Evolutionary conservation across 129 eudicot species (phyloP), one percentile per base, ranked within the genome.

Genomic region (Flaveria linearis): DNA sequence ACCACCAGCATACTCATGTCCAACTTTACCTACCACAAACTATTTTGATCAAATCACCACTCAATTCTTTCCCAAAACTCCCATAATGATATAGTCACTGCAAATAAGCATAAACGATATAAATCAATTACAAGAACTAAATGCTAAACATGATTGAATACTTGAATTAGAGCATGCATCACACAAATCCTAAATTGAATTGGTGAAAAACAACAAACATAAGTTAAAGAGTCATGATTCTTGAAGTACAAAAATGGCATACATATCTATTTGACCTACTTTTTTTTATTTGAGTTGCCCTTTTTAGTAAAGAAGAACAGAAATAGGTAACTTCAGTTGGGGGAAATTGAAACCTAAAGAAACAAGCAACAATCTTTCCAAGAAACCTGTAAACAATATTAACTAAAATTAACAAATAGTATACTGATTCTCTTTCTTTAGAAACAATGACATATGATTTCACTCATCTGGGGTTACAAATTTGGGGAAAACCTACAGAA

Each of bases 1-100:
- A 88, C 49, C 80, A 82, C 87, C 86, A 85, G 87, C 88, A 84
- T 62, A 90, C 88, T 93, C 98, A 93, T 93, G 86, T 71, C 98
- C 91, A 88, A 82, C 71, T 84, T 62, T 71, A 82, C 77, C 23
- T 68, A 62, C 57, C 75, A 53, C 79, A 39, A 18, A 53, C 82
- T 46, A 51, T 64, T 78, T 74, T 74, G 8, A 36, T 36, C 41
- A 36, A 36, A 36, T 36, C 41, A 36, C 41, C 41, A 36, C 5
- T 36, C 41, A 36, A 36, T 36, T 36, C 5, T 30, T 30, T 30
- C 41, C 41, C 41, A 36, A 36, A 36, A 36, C 7, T 36, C 8
- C 41, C 72, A 28, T 41, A 20, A 62, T 17, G 43, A 13, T 17
- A 17, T 26, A 9, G 20, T 28, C 72, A 7, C 83, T 78, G 83